These are phyloP conservation scores for Schizosaccharomyces japonicus DNA, from an alignment of 805 yeast genomes.

Conservation along the genomic window DNA sequence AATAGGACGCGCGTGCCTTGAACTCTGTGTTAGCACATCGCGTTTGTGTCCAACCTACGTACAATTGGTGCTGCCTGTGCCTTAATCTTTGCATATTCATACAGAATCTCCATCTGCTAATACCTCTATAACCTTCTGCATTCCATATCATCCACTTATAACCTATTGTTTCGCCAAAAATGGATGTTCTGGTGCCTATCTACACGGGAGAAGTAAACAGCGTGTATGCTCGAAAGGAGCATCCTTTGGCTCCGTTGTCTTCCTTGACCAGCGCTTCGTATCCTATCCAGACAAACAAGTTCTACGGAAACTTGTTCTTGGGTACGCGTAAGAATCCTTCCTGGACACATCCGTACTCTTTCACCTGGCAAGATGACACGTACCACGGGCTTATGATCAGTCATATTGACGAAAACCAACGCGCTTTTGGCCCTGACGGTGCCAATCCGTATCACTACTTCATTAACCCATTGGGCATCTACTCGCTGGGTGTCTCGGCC, in stretches of 20 bases:
- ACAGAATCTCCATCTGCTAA: too few species aligned
- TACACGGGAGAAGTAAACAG: neutral
- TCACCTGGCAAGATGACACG: slow-evolving; percentile 29
- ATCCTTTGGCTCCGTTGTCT: neutral
- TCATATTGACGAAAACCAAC: slow-evolving; percentile 25
- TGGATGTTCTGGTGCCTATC: neutral
- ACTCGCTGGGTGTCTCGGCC: slow-evolving; percentile 34
- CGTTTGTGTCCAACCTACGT: too few species aligned
- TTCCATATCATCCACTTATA: too few species aligned
- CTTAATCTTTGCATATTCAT: too few species aligned
- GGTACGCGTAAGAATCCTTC: slow-evolving; percentile 30
- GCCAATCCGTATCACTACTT: slow-evolving; percentile 23
- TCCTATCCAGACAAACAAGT: slow-evolving; percentile 49
- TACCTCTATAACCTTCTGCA: too few species aligned
- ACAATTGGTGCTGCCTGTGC: too few species aligned
- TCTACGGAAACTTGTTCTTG: slow-evolving; percentile 40
- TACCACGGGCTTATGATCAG: slow-evolving; percentile 36
- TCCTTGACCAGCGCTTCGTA: neutral
- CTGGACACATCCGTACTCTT: slow-evolving; percentile 43
- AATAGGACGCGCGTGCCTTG: too few species aligned
- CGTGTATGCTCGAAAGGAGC: neutral
- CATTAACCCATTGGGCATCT: slow-evolving; percentile 31
- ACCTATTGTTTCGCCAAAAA: too few species aligned
- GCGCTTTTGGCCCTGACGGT: slow-evolving; percentile 20
- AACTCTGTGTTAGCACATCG: too few species aligned